phyloP scores from a whole-genome alignment of 257 asterid species.

The Solanum etuberosum region DNA sequence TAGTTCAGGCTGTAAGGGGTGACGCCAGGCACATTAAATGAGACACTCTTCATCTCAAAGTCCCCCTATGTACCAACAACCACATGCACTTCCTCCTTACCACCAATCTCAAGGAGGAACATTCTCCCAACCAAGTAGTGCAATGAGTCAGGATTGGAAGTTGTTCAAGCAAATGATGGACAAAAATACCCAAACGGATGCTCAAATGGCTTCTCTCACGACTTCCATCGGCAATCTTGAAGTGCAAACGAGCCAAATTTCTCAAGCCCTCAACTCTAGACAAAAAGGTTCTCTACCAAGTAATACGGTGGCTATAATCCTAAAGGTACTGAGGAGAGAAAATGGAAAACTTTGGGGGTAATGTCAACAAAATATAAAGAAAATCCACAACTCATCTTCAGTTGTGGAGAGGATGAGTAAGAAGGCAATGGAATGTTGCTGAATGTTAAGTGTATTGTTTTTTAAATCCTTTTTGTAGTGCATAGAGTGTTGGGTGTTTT shows the following conservation, averaged over 20 bases:
- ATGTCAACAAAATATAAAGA: neutral
- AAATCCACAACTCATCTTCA: neutral
- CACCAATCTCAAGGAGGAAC: neutral
- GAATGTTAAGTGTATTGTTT: neutral
- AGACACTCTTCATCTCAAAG: neutral
- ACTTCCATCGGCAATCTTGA: neutral
- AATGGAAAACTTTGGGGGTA: neutral
- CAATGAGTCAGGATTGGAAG: neutral
- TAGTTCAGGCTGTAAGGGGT: neutral
- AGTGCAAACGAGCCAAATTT: neutral
- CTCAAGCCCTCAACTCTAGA: neutral
- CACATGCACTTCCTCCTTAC: neutral
- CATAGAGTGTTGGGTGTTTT: neutral
- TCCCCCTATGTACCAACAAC: neutral
- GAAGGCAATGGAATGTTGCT: neutral
- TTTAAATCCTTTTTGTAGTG: neutral
- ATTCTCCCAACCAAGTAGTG: neutral
- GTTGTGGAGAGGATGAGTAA: neutral
- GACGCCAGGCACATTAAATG: neutral
- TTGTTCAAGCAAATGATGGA: neutral
- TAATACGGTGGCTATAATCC: neutral
- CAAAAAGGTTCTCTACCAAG: neutral
- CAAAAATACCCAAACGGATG: neutral
- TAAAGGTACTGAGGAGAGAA: neutral
- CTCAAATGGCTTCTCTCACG: neutral